phyloP scores from a whole-genome alignment of 768 basidiomycete species.

The Cyclocybe cylindracea region DNA sequence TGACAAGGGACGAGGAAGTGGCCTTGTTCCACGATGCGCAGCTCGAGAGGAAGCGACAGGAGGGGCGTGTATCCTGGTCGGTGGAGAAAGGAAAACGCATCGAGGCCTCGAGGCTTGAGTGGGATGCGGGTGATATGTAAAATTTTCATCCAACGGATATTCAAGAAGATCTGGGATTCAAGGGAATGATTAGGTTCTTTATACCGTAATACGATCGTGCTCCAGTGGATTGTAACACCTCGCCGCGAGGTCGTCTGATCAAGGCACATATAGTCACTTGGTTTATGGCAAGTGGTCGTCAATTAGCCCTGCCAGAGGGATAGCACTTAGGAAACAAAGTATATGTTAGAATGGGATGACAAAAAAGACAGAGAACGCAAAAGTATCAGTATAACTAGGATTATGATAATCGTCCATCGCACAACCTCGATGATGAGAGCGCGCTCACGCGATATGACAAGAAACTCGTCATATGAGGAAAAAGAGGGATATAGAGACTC shows the following conservation, averaged over 20 bases:
- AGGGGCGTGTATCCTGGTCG: background rate
- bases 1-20: background rate
- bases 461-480: slow-evolving; percentile 18
- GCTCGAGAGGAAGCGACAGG: background rate
- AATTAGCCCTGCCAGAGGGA: background rate
- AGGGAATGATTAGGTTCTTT: too few species aligned
- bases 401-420: slow-evolving; percentile 21
- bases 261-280: background rate
- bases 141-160: background rate
- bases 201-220: too few species aligned
- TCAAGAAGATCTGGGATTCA: too few species aligned
- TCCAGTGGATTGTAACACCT: too few species aligned
- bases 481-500: slow-evolving; percentile 2
- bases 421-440: slow-evolving; percentile 16
- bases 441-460: slow-evolving; percentile 23
- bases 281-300: background rate
- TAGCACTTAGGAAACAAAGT: background rate
- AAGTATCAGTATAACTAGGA: slow-evolving; percentile 26
- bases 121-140: too few species aligned
- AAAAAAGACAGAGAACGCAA: background rate
- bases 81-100: background rate
- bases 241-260: too few species aligned
- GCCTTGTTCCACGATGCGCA: background rate
- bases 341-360: background rate
- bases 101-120: background rate